Percentiles rank a stretch among this genome's conserved stretches.
Evolutionary conservation across 768 basidiomycete species (phyloP).

Genomic region (Termitomyces sp.): DNA sequence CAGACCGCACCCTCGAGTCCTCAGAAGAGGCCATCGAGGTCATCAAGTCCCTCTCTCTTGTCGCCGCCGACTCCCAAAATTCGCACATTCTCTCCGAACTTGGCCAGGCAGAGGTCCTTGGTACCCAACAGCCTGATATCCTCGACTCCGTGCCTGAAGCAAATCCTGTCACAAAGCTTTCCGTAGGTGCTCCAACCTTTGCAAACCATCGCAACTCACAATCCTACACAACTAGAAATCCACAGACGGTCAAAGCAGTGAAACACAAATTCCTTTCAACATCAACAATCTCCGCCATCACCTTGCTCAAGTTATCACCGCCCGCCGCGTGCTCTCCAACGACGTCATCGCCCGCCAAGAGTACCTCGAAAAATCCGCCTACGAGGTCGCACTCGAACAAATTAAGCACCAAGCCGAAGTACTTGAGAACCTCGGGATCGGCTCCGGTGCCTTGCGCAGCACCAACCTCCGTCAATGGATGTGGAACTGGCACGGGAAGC

Average conservation of each 20-base stretch:
- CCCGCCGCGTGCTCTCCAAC: conserved; percentile 56
- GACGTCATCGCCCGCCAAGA: conserved; percentile 74
- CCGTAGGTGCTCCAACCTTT: conserved; percentile 16
- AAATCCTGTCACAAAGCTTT: conserved; percentile 45
- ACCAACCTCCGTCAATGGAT: conserved; percentile 68
- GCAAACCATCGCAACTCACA: too few relatives aligned
- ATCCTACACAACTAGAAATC: too few relatives aligned
- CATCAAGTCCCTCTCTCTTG: conserved; percentile 50
- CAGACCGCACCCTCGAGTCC: conserved; percentile 49
- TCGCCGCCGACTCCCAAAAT: conserved; percentile 53
- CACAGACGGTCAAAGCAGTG: conserved; percentile 15
- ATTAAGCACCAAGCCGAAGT: conserved; percentile 56
- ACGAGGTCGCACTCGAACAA: conserved; percentile 74
- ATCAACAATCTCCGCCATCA: conserved; percentile 65
- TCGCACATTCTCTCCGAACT: conserved; percentile 48
- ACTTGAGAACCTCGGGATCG: conserved; percentile 54
- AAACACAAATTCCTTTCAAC: conserved; percentile 64
- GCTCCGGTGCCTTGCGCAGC: conserved; percentile 34
- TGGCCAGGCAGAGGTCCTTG: conserved; percentile 45
- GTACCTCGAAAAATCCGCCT: conserved; percentile 79
- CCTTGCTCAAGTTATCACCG: conserved; percentile 56
- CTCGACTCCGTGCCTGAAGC: conserved; percentile 54
- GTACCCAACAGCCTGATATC: conserved; percentile 31
- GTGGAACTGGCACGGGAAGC: conserved; percentile 76
- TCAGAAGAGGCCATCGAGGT: conserved; percentile 51